phyloP scores from a whole-genome alignment of 306 rosid genomes.

The Morella rubra region DNA sequence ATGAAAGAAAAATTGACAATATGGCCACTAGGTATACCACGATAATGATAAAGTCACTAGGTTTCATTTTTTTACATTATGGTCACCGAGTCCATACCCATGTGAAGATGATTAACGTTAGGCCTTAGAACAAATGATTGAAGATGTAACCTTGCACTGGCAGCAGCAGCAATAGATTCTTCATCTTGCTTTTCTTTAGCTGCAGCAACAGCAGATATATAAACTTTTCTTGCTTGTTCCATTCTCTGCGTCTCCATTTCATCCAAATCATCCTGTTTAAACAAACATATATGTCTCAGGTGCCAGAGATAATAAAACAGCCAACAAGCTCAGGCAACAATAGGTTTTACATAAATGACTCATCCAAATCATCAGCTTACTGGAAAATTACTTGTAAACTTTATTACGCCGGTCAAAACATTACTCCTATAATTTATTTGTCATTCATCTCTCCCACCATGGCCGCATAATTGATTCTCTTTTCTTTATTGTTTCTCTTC shows the following conservation, averaged over 20 bases:
- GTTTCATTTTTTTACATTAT: too few species aligned
- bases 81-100: too few species aligned
- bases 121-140: slow-evolving; percentile 56
- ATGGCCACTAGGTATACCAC: too few species aligned
- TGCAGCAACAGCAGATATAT: slow-evolving; percentile 57
- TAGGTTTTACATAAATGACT: slow-evolving; percentile 14
- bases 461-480: too few species aligned
- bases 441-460: neutral
- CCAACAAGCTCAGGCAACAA: neutral
- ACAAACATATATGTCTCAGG: slow-evolving; percentile 16
- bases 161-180: slow-evolving; percentile 75
- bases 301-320: slow-evolving; percentile 9
- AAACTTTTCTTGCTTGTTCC: slow-evolving; percentile 81
- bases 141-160: slow-evolving; percentile 64
- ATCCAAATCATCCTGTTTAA: slow-evolving; percentile 80
- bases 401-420: neutral
- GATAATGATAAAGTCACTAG: too few species aligned
- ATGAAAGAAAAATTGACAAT: too few species aligned
- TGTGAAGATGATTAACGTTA: slow-evolving; percentile 11
- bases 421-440: neutral
- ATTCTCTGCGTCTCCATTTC: slow-evolving; percentile 60
- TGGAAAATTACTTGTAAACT: neutral
- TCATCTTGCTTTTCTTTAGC: slow-evolving; percentile 80
- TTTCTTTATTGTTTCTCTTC: too few species aligned
- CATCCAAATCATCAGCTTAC: neutral